Evolutionary conservation across 345 rosid genomes (phyloP).

Genomic region (Pugionium cornutum): DNA sequence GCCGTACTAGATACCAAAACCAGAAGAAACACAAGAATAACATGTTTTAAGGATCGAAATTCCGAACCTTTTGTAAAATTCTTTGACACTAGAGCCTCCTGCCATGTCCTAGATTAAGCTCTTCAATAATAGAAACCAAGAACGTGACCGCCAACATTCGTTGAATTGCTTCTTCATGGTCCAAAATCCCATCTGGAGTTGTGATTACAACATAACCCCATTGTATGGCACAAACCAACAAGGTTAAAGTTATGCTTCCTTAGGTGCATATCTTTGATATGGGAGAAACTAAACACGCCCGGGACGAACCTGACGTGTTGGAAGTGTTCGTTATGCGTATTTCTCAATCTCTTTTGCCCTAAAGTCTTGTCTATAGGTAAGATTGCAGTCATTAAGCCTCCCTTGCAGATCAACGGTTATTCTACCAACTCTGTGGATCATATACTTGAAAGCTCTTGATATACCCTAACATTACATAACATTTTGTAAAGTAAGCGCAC

Average conservation of each 20-base stretch:
- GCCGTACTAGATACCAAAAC: constrained; percentile 14
- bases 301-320: constrained; percentile 69
- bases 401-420: constrained; percentile 87
- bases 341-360: constrained; percentile 71
- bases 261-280: background rate
- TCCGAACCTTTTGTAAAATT: background rate
- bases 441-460: constrained; percentile 68
- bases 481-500: constrained; percentile 9
- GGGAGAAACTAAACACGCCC: background rate
- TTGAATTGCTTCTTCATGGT: constrained; percentile 83
- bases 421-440: constrained; percentile 92
- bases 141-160: constrained; percentile 86
- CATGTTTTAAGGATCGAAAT: constrained; percentile 8
- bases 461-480: constrained; percentile 54
- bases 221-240: constrained; percentile 43
- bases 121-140: constrained; percentile 81
- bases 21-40: constrained; percentile 10
- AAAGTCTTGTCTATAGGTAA: constrained; percentile 85
- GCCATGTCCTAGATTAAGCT: constrained; percentile 11
- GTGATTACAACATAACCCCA: constrained; percentile 95
- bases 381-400: constrained; percentile 72
- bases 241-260: background rate
- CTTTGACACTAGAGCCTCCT: constrained; percentile 17
- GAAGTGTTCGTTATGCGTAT: constrained; percentile 67
- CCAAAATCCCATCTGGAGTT: constrained; percentile 91